Conservation (phyloP, 2,329 filamentous ascomycete genomes). For the Alternaria triticina region DNA sequence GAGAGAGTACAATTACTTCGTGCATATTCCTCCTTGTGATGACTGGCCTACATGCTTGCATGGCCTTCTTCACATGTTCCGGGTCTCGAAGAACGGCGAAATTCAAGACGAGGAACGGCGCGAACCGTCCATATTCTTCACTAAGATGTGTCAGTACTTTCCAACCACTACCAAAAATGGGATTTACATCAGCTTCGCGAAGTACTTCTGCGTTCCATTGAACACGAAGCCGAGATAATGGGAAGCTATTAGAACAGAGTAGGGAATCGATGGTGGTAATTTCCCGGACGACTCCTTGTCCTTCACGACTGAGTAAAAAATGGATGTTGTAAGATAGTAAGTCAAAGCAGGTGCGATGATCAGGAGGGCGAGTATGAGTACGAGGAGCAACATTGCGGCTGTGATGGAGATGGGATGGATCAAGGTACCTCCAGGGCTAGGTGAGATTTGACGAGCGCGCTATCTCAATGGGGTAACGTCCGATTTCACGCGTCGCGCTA, state of each 20-base stretch:
- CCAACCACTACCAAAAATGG: too few relatives aligned
- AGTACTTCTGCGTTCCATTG: conserved; percentile 28
- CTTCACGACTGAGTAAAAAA: conserved; percentile 25
- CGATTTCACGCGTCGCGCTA: conserved; percentile 1
- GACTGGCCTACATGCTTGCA: conserved; percentile 15
- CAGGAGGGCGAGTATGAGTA: not conserved
- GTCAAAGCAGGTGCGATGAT: conserved; percentile 25
- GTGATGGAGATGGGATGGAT: not conserved
- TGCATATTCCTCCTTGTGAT: conserved; percentile 6
- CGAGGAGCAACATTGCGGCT: conserved; percentile 7
- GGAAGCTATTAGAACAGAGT: conserved; percentile 29
- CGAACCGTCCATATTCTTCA: conserved; percentile 29
- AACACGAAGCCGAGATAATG: conserved; percentile 26
- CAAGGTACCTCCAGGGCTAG: not conserved
- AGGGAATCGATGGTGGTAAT: conserved; percentile 32
- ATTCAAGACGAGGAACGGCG: conserved; percentile 28
- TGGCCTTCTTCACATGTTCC: conserved; percentile 24
- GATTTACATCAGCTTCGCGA: conserved; percentile 33
- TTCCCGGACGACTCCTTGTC: conserved; percentile 12
- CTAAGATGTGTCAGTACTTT: conserved; percentile 17
- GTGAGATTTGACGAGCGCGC: not conserved
- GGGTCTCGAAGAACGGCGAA: conserved; percentile 31
- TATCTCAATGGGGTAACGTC: not conserved
- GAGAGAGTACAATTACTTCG: conserved; percentile 22
- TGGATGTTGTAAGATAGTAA: conserved; percentile 24